phyloP scores from a whole-genome alignment of 495 filamentous ascomycete genomes.

The Tuber microsphaerosporum region DNA sequence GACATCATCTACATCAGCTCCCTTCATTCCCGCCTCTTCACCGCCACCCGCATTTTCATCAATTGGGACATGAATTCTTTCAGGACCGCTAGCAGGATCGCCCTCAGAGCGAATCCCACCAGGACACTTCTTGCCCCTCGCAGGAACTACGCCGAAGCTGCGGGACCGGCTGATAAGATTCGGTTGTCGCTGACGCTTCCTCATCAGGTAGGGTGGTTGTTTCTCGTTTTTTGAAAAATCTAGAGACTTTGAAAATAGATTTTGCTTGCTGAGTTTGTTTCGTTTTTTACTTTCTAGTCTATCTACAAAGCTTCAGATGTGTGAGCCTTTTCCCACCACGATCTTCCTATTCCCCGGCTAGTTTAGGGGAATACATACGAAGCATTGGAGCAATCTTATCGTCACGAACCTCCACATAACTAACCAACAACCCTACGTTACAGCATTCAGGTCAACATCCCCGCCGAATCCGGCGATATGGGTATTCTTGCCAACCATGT shows the following conservation, averaged over 20 bases:
- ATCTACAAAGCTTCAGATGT: constrained; percentile 72
- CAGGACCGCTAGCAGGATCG: constrained; percentile 72
- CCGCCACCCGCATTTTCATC: constrained; percentile 21
- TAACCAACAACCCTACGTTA: constrained; percentile 52
- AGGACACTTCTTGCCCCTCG: constrained; percentile 61
- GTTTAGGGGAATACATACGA: constrained; percentile 19
- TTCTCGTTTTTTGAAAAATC: neutral
- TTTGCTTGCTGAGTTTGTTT: neutral
- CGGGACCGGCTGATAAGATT: constrained; percentile 58
- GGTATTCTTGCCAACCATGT: constrained; percentile 98
- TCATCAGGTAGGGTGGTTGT: constrained; percentile 72
- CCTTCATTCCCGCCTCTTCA: constrained; percentile 7
- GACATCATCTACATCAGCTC: constrained; percentile 19
- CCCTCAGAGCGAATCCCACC: constrained; percentile 66
- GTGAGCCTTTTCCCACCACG: constrained; percentile 48
- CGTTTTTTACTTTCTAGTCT: constrained; percentile 45
- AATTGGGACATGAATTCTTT: constrained; percentile 72
- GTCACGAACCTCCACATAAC: constrained; percentile 39
- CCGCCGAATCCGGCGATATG: constrained; percentile 98
- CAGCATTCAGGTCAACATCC: constrained; percentile 96
- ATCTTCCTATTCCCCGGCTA: constrained; percentile 18
- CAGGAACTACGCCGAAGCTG: constrained; percentile 89
- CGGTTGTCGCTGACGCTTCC: constrained; percentile 93
- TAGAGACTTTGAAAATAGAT: constrained; percentile 10
- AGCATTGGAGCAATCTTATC: constrained; percentile 42